These are phyloP conservation scores for Phytophthora lateralis DNA, from an alignment of 352 stramenopile genomes.

Conservation along the genomic window DNA sequence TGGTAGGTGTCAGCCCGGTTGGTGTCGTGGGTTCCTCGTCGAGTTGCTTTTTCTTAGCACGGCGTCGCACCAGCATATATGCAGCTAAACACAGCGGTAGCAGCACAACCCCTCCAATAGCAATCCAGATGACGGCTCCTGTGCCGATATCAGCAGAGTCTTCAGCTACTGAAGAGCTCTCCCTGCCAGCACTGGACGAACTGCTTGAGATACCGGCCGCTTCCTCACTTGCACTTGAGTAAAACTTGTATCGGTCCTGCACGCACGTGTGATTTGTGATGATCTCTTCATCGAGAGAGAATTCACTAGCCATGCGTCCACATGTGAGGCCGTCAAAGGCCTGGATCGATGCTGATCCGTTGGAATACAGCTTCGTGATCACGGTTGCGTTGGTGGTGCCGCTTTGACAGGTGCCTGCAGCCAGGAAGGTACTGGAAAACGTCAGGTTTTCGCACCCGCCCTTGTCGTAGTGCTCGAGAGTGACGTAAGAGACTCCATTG, in stretches of 20 bases:
- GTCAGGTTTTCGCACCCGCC: constrained; percentile 9
- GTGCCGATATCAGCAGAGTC: constrained; percentile 4
- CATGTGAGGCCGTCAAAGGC: constrained; percentile 17
- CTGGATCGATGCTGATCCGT: constrained; percentile 22
- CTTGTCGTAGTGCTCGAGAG: constrained; percentile 7
- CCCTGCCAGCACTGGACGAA: background rate
- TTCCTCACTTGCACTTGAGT: constrained; percentile 10
- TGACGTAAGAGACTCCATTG: constrained; percentile 28
- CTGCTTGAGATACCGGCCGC: constrained; percentile 3
- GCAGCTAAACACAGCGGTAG: constrained; percentile 3
- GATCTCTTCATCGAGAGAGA: constrained; percentile 8
- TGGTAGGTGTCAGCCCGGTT: constrained; percentile 5
- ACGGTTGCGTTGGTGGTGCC: constrained; percentile 19
- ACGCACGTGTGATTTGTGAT: constrained; percentile 23
- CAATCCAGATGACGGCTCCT: constrained; percentile 10
- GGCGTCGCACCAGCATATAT: constrained; percentile 4
- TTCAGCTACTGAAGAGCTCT: background rate
- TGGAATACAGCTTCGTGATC: constrained; percentile 26
- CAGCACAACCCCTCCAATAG: constrained; percentile 3
- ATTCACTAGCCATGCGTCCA: constrained; percentile 1
- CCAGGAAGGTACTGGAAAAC: constrained; percentile 22
- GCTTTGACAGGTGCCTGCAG: constrained; percentile 25
- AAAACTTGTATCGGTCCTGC: constrained; percentile 18
- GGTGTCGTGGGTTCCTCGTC: constrained; percentile 14
- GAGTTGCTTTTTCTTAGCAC: background rate